These are phyloP conservation scores for Gymnopus androsaceus DNA, from an alignment of 1,284 basidiomycete genomes.

Conservation along the genomic window DNA sequence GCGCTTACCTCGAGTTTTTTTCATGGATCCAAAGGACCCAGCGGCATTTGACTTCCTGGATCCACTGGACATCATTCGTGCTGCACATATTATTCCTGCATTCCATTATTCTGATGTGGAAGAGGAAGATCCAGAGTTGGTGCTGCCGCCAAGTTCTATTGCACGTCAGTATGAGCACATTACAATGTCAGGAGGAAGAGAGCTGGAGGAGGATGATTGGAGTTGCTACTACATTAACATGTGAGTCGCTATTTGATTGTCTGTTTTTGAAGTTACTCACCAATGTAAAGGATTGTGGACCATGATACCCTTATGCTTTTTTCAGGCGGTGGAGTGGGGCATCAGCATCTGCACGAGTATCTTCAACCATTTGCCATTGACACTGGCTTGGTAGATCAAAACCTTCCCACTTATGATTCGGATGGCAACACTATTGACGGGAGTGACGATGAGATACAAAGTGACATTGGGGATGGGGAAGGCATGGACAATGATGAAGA, in stretches of 20 bases:
- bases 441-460: neutral
- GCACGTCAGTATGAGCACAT: neutral
- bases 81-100: slow-evolving; percentile 34
- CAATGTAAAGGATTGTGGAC: slow-evolving; percentile 9
- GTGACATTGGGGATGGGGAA: neutral
- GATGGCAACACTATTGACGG: neutral
- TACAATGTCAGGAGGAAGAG: neutral
- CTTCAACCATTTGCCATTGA: neutral
- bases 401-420: neutral
- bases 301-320: slow-evolving; percentile 8
- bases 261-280: neutral
- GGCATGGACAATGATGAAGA: neutral
- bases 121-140: neutral
- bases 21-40: neutral
- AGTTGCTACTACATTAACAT: slow-evolving; percentile 26
- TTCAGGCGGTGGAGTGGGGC: neutral
- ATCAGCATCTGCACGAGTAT: neutral
- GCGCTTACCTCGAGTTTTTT: neutral
- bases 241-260: slow-evolving; percentile 19
- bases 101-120: slow-evolving; percentile 19
- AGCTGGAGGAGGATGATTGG: slow-evolving; percentile 23
- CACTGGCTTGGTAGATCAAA: neutral
- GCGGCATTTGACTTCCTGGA: slow-evolving; percentile 20
- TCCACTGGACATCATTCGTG: slow-evolving; percentile 29
- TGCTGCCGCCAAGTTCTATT: neutral